phyloP scores from a whole-genome alignment of 1,284 basidiomycete species.

The Farysia itapuensis region DNA sequence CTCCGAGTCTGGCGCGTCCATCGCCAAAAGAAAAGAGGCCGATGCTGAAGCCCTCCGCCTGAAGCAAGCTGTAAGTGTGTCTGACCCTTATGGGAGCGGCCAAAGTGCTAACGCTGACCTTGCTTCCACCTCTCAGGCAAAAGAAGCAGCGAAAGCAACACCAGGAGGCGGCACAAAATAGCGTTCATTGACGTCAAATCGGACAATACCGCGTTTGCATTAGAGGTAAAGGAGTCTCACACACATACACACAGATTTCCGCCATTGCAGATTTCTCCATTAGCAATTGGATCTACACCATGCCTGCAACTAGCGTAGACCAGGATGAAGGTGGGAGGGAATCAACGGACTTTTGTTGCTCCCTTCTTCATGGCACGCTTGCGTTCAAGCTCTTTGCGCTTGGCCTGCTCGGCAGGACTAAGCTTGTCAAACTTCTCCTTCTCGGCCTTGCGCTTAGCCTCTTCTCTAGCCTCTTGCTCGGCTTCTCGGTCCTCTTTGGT shows the following conservation, averaged over 20 bases:
- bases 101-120: too few species aligned
- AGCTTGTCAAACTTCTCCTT: conserved; percentile 53
- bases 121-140: too few species aligned
- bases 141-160: conserved; percentile 24
- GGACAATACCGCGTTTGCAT: too few species aligned
- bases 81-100: too few species aligned
- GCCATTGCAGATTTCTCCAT: too few species aligned
- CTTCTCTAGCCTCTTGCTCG: conserved; percentile 43
- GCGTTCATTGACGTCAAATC: too few species aligned
- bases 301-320: too few species aligned
- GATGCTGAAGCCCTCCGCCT: conserved; percentile 50
- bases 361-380: conserved; percentile 51
- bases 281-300: too few species aligned
- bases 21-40: conserved; percentile 48
- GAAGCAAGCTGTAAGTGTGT: conserved; percentile 54
- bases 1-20: conserved; percentile 39
- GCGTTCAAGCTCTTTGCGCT: conserved; percentile 54
- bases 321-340: too few species aligned
- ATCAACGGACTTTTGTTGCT: conserved; percentile 17
- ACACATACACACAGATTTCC: too few species aligned
- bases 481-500: conserved; percentile 43
- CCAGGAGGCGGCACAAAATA: conserved; percentile 10
- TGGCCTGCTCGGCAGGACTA: conserved; percentile 54
- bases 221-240: too few species aligned
- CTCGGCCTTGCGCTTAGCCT: conserved; percentile 47